A percentile compares a stretch with the other conserved stretches of the same genome.
phyloP scores from a whole-genome alignment of 139 green algal genomes.

The Chlorella ohadii region DNA sequence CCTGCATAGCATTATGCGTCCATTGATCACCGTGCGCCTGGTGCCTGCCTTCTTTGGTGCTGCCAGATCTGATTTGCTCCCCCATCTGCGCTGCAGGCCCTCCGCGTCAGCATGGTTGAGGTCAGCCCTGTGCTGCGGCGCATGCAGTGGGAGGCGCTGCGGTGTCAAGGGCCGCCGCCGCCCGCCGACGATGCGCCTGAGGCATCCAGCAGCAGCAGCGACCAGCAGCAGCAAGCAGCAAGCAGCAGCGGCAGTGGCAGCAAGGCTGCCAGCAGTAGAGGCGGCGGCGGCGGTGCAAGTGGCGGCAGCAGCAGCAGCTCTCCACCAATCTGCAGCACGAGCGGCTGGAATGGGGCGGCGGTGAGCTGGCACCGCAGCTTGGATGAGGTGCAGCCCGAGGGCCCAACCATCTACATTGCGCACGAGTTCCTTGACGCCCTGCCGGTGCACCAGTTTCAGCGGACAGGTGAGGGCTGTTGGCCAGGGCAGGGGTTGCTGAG shows the following conservation, averaged over 20 bases:
- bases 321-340: not conserved
- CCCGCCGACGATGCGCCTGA: not conserved
- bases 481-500: too few species aligned
- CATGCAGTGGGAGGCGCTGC: constrained; percentile 25
- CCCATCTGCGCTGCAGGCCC: not conserved
- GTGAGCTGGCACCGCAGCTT: constrained; percentile 79
- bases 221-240: not conserved
- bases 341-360: constrained; percentile 35
- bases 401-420: constrained; percentile 84
- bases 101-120: constrained; percentile 90
- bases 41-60: too few species aligned
- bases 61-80: too few species aligned
- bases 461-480: constrained; percentile 32
- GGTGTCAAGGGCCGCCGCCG: constrained; percentile 3
- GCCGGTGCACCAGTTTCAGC: constrained; percentile 96
- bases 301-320: not conserved
- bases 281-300: not conserved
- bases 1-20: too few species aligned
- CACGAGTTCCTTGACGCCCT: constrained; percentile 99
- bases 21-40: too few species aligned
- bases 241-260: not conserved
- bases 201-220: not conserved
- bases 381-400: constrained; percentile 60
- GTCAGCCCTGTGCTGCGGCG: constrained; percentile 64
- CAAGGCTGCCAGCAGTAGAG: not conserved